A percentile compares a stretch with the other conserved stretches of the same genome.
phyloP scores from a whole-genome alignment of 768 basidiomycete species.

The Collybiopsis luxurians region DNA sequence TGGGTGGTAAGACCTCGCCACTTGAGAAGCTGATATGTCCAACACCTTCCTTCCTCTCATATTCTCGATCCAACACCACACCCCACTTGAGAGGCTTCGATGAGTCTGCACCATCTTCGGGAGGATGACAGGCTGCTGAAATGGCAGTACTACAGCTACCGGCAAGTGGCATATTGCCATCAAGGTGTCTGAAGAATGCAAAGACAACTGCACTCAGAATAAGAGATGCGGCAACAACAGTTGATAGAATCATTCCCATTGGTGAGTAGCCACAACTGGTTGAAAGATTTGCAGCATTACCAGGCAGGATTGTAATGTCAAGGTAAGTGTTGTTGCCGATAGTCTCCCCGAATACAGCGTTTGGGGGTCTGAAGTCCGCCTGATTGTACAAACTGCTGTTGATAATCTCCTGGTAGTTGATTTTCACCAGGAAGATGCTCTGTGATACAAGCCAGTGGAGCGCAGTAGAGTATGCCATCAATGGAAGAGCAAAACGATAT shows the following conservation, averaged over 20 bases:
- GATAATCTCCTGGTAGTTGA: not conserved
- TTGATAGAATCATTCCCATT: not conserved
- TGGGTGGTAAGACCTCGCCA: not conserved
- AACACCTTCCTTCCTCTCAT: not conserved
- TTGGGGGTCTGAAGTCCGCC: too few species aligned
- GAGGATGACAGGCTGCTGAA: not conserved
- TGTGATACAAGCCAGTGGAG: not conserved
- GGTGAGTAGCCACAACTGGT: not conserved
- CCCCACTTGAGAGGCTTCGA: not conserved
- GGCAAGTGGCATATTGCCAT: not conserved
- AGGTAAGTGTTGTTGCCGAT: too few species aligned
- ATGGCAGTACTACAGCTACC: not conserved
- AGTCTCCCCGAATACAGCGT: too few species aligned
- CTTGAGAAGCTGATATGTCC: not conserved
- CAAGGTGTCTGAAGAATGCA: not conserved
- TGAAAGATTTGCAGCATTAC: not conserved
- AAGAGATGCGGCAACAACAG: not conserved
- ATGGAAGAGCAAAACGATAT: too few species aligned
- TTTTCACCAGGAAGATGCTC: not conserved
- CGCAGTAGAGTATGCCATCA: not conserved
- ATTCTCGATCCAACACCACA: not conserved
- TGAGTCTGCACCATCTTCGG: not conserved
- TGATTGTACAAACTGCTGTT: too few species aligned
- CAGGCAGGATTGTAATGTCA: not conserved
- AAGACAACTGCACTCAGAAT: not conserved